These are phyloP conservation scores for Kodamaea fukazawae DNA, from an alignment of 805 yeast genomes.

Conservation along the genomic window DNA sequence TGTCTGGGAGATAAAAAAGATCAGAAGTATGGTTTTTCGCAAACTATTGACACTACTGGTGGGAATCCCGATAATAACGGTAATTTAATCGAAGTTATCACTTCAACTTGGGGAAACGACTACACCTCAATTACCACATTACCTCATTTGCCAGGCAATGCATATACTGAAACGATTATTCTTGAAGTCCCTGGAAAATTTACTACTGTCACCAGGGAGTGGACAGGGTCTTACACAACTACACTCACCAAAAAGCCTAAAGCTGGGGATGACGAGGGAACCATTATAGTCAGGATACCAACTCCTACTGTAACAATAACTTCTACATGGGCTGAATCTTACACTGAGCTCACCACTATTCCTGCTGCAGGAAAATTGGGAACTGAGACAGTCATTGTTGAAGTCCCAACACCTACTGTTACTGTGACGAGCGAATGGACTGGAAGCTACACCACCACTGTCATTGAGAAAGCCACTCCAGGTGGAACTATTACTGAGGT, in stretches of 20 bases:
- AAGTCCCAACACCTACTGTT: constrained; percentile 10
- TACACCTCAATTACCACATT: no score
- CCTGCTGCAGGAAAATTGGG: constrained; percentile 7
- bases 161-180: constrained; percentile 12
- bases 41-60: no score
- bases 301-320: neutral
- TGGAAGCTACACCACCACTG: constrained; percentile 1
- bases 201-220: constrained; percentile 7
- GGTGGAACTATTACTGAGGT: constrained; percentile 10
- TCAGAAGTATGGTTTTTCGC: no score
- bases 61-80: no score
- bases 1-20: no score
- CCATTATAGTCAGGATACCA: constrained; percentile 14
- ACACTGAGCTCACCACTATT: constrained; percentile 3
- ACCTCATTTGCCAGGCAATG: no score
- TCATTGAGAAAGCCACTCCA: constrained; percentile 6
- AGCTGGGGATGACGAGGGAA: constrained; percentile 11
- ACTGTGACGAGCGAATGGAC: constrained; percentile 6
- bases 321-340: neutral
- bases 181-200: constrained; percentile 14
- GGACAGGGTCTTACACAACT: constrained; percentile 10
- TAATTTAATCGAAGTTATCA: no score
- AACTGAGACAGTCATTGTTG: constrained; percentile 14
- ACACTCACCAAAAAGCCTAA: constrained; percentile 11
- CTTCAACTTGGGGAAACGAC: no score